phyloP scores from a whole-genome alignment of 495 filamentous ascomycete species.

The Viridothelium virens region DNA sequence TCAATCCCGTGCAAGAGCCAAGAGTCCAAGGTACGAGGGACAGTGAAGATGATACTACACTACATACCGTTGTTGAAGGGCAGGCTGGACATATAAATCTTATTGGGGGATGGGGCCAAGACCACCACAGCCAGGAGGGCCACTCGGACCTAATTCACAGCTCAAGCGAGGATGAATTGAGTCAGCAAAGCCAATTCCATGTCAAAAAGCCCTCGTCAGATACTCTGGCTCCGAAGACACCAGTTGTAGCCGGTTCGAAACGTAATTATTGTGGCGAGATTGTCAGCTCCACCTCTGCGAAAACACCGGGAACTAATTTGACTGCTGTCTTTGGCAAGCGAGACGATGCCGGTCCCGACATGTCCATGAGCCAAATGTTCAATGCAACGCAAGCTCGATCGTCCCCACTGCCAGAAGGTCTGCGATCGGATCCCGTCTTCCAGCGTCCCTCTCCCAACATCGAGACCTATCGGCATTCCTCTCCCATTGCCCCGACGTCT shows the following conservation, averaged over 20 bases:
- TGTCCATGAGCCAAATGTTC: conserved; percentile 39
- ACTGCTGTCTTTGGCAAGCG: conserved; percentile 29
- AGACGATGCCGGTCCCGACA: conserved; percentile 13
- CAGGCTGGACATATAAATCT: conserved; percentile 26
- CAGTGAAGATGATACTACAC: conserved; percentile 13
- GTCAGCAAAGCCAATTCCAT: conserved; percentile 17
- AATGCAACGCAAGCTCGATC: conserved; percentile 37
- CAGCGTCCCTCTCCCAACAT: conserved; percentile 39
- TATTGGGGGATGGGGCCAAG: conserved; percentile 6
- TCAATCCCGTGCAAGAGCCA: conserved; percentile 8
- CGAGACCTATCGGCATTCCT: conserved; percentile 25
- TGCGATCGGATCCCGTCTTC: conserved; percentile 33
- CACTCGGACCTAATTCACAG: conserved; percentile 10
- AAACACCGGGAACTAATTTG: conserved; percentile 29
- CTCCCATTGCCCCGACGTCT: conserved; percentile 26
- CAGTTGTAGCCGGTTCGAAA: conserved; percentile 33
- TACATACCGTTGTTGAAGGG: conserved; percentile 20
- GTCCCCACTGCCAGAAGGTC: conserved; percentile 30
- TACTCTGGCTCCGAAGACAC: conserved; percentile 30
- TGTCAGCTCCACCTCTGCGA: conserved; percentile 28
- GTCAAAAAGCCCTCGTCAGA: background rate
- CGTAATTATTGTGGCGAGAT: conserved; percentile 30
- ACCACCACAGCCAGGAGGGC: conserved; percentile 9
- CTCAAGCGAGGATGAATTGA: conserved; percentile 21
- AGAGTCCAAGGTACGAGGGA: conserved; percentile 14